These are phyloP conservation scores for Gaeumannomyces sp. DNA, from an alignment of 2,329 filamentous ascomycete species.

Conservation along the genomic window DNA sequence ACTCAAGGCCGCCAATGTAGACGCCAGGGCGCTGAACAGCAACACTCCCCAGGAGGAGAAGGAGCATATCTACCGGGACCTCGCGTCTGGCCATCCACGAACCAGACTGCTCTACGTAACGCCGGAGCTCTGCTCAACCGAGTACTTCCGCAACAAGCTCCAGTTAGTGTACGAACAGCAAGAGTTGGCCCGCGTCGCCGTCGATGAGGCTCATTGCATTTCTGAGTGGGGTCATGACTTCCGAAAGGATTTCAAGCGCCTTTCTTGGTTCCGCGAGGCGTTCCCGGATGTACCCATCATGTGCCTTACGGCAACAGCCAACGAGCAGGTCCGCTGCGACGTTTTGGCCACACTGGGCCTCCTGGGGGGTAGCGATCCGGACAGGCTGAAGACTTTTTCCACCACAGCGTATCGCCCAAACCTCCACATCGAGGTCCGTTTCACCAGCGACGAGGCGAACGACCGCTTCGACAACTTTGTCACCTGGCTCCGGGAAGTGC, in stretches of 20 bases:
- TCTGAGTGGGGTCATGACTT: slow-evolving; percentile 99
- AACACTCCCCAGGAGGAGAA: slow-evolving; percentile 63
- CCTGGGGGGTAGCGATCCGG: slow-evolving; percentile 35
- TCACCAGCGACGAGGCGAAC: slow-evolving; percentile 69
- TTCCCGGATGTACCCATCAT: slow-evolving; percentile 86
- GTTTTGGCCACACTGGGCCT: slow-evolving; percentile 71
- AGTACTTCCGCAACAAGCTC: slow-evolving; percentile 70
- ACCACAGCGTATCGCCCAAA: slow-evolving; percentile 82
- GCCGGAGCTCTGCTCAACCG: slow-evolving; percentile 75
- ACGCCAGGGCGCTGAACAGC: slow-evolving; percentile 82
- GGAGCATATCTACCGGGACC: slow-evolving; percentile 66
- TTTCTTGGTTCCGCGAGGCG: slow-evolving; percentile 77
- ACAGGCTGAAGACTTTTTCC: slow-evolving; percentile 64
- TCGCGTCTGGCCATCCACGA: slow-evolving; percentile 79
- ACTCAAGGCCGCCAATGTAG: slow-evolving; percentile 65
- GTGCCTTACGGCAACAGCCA: slow-evolving; percentile 88
- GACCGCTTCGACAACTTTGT: slow-evolving; percentile 68
- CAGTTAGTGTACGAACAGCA: slow-evolving; percentile 69
- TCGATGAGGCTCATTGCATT: slow-evolving; percentile 95
- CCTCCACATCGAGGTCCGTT: slow-evolving; percentile 84
- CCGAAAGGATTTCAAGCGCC: slow-evolving; percentile 80
- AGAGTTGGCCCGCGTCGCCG: slow-evolving; percentile 79
- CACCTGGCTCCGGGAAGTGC: slow-evolving; percentile 67
- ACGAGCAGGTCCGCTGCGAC: slow-evolving; percentile 71
- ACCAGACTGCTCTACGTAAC: slow-evolving; percentile 88